Evolutionary conservation across 345 rosid species (phyloP).

Genomic region (Gossypioides kirkii): DNA sequence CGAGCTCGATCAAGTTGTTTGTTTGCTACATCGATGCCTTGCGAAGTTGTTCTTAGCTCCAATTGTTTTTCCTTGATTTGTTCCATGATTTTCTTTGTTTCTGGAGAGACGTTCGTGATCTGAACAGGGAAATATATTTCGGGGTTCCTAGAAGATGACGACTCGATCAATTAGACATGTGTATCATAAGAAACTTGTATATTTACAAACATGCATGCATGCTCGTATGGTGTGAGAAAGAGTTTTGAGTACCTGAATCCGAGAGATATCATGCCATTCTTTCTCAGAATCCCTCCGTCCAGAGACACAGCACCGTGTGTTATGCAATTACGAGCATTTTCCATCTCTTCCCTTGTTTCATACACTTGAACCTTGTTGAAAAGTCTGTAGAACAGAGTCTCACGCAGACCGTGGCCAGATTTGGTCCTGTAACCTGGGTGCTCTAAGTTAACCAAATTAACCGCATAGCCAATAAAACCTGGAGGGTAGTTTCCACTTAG

Average conservation of each 20-base stretch:
- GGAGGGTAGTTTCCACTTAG: slow-evolving; percentile 33
- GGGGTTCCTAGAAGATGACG: slow-evolving; percentile 28
- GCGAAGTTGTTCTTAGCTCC: not conserved
- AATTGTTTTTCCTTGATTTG: slow-evolving; percentile 1
- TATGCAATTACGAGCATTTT: slow-evolving; percentile 34
- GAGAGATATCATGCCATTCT: slow-evolving; percentile 35
- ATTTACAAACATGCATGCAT: no score
- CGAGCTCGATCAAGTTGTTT: not conserved
- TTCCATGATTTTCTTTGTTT: not conserved
- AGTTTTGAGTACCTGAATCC: slow-evolving; percentile 36
- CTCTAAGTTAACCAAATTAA: slow-evolving; percentile 48
- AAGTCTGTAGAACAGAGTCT: slow-evolving; percentile 47
- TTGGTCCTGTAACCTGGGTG: slow-evolving; percentile 12
- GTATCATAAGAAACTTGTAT: no score
- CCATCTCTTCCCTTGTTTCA: slow-evolving; percentile 36
- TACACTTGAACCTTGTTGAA: slow-evolving; percentile 58
- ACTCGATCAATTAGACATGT: not conserved
- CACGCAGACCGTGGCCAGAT: slow-evolving; percentile 46
- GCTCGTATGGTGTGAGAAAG: not conserved
- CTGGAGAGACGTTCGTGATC: not conserved
- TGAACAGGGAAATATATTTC: slow-evolving; percentile 39
- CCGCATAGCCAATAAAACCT: slow-evolving; percentile 66
- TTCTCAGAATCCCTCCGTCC: slow-evolving; percentile 55
- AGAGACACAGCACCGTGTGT: slow-evolving; percentile 42
- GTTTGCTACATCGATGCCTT: not conserved